phyloP scores from a whole-genome alignment of 306 rosid species.

The Castanopsis chinensis region DNA sequence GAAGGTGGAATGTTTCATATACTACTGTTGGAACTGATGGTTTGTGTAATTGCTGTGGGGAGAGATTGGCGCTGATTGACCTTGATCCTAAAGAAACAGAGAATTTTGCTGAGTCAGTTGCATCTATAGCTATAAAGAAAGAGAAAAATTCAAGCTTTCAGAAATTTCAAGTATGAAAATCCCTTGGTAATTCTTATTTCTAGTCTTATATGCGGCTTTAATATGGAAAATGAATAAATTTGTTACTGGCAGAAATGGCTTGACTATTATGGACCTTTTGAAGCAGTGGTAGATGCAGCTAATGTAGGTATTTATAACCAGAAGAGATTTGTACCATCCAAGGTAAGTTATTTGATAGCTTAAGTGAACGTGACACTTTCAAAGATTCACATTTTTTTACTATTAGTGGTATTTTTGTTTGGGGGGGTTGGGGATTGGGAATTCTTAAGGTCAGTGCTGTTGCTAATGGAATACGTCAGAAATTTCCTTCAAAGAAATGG shows the following conservation, averaged over 20 bases:
- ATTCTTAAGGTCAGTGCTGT: conserved; percentile 63
- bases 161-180: conserved; percentile 76
- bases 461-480: conserved; percentile 69
- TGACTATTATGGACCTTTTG: conserved; percentile 83
- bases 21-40: conserved; percentile 76
- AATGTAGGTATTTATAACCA: conserved; percentile 82
- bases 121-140: conserved; percentile 61
- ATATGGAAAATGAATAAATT: conserved; percentile 13
- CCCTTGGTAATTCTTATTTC: conserved; percentile 15
- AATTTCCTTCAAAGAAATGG: conserved; percentile 76
- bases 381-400: not conserved
- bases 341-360: conserved; percentile 54
- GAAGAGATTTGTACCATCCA: conserved; percentile 67
- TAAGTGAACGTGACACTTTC: not conserved
- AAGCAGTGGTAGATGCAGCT: conserved; percentile 95
- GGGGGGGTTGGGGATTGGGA: conserved; percentile 11
- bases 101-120: conserved; percentile 82
- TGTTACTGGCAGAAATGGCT: conserved; percentile 81
- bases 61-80: conserved; percentile 71
- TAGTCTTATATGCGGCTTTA: conserved; percentile 16
- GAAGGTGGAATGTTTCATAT: conserved; percentile 61
- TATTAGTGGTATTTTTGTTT: conserved; percentile 1
- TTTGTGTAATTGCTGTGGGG: conserved; percentile 71
- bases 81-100: conserved; percentile 90
- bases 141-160: conserved; percentile 72